Evolutionary conservation across 768 basidiomycete genomes (phyloP).

Genomic region (Mrakia gelida): DNA sequence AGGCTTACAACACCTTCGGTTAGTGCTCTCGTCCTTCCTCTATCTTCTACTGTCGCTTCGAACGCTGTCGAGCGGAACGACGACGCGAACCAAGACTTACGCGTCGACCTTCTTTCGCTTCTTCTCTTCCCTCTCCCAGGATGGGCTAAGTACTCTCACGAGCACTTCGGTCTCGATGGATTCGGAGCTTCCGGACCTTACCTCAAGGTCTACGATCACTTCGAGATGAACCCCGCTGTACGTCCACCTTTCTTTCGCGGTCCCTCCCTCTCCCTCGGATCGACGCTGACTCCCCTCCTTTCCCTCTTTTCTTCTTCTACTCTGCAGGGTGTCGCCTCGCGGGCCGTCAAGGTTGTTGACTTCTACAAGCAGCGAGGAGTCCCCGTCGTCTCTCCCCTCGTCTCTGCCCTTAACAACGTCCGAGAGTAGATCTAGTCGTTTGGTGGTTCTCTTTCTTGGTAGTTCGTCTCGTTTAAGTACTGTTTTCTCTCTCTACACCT

Average conservation of each 20-base stretch:
- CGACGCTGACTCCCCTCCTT: background rate
- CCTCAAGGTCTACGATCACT: constrained; percentile 73
- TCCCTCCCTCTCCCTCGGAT: background rate
- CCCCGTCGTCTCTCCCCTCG: constrained; percentile 41
- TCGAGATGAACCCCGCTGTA: constrained; percentile 48
- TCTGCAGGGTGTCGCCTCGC: background rate
- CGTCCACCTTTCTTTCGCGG: constrained; percentile 67
- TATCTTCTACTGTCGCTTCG: too few relatives aligned
- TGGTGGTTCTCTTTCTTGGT: background rate
- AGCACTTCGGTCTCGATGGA: constrained; percentile 54
- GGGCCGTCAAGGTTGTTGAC: too few relatives aligned
- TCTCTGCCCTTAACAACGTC: constrained; percentile 40
- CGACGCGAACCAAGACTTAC: background rate
- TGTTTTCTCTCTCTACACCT: background rate
- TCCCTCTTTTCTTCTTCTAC: background rate
- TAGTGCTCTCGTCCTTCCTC: background rate
- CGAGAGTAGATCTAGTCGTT: constrained; percentile 16
- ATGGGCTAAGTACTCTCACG: constrained; percentile 87
- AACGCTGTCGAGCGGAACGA: background rate
- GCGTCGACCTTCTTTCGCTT: background rate
- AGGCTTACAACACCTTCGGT: constrained; percentile 69
- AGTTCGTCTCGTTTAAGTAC: background rate
- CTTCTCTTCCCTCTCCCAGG: constrained; percentile 42
- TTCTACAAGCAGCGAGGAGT: background rate
- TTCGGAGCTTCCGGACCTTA: constrained; percentile 92